Evolutionary conservation across 164 flowering plant genomes (phyloP).

Genomic region (Vitis rotundifolia): DNA sequence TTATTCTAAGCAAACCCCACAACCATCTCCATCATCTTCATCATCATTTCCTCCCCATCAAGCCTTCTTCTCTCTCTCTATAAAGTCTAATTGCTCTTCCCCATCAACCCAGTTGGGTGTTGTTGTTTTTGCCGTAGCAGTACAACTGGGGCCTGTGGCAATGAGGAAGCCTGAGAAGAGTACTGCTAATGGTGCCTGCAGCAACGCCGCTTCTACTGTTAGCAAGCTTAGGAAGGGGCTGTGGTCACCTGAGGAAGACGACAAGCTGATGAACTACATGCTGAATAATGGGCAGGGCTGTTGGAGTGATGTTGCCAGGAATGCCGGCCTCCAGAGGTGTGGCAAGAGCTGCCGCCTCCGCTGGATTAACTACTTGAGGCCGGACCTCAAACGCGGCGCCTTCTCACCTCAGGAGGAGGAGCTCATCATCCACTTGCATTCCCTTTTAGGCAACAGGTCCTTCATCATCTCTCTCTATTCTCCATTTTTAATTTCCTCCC

Average conservation of each 20-base stretch:
- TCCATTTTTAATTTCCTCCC: not conserved
- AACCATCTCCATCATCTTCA: constrained; percentile 46
- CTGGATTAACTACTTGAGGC: constrained; percentile 68
- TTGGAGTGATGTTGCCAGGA: constrained; percentile 70
- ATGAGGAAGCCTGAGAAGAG: constrained; percentile 42
- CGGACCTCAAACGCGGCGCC: constrained; percentile 71
- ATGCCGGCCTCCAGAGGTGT: constrained; percentile 65
- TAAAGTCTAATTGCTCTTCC: constrained; percentile 14
- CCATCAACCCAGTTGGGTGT: constrained; percentile 27
- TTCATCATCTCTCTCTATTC: not conserved
- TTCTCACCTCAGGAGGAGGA: constrained; percentile 67
- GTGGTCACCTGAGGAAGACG: constrained; percentile 78
- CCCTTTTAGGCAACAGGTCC: constrained; percentile 71
- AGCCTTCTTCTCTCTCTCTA: constrained; percentile 34
- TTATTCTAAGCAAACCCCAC: constrained; percentile 69
- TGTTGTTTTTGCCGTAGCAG: too few relatives aligned
- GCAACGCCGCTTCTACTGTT: not conserved
- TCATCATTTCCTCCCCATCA: constrained; percentile 52
- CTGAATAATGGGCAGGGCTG: constrained; percentile 59
- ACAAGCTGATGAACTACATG: constrained; percentile 64
- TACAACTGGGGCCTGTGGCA: not conserved
- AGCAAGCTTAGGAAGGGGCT: constrained; percentile 56
- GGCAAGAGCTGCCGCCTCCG: constrained; percentile 72
- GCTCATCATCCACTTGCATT: constrained; percentile 60
- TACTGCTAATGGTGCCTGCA: constrained; percentile 8